Conservation (phyloP, 2,329 filamentous ascomycete genomes). For the Colletotrichum sp. region DNA sequence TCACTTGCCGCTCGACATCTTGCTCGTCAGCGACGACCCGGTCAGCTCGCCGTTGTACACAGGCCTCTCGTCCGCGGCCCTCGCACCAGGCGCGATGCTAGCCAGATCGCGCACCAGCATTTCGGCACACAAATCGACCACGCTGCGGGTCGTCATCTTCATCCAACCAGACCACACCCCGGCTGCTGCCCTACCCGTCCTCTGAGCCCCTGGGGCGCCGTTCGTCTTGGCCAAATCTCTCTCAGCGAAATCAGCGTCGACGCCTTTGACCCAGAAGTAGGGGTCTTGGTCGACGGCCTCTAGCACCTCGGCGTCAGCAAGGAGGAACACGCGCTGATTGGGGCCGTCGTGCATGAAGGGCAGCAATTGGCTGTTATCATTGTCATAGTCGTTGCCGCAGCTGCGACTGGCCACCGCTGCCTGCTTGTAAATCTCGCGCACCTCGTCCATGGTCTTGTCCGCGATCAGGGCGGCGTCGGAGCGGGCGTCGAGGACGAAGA, state of each 20-base stretch:
- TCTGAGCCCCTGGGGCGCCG: rapidly evolving
- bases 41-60: not conserved
- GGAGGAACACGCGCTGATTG: not conserved
- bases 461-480: not conserved
- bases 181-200: not conserved
- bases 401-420: not conserved
- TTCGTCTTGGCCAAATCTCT: not conserved
- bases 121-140: not conserved
- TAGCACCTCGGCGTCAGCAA: not conserved
- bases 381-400: not conserved
- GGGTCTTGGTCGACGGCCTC: not conserved
- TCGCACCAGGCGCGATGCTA: not conserved
- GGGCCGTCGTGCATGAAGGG: not conserved
- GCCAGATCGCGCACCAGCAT: not conserved
- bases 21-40: not conserved
- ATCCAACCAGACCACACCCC: not conserved
- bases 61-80: not conserved
- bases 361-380: not conserved
- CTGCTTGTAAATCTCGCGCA: not conserved
- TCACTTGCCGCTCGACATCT: not conserved
- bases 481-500: not conserved
- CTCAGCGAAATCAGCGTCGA: not conserved
- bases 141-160: not conserved
- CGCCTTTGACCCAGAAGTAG: not conserved
- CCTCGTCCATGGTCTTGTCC: not conserved